Conservation (phyloP, 2,329 filamentous ascomycete species). For the Pseudophaeomoniella oleicola region DNA sequence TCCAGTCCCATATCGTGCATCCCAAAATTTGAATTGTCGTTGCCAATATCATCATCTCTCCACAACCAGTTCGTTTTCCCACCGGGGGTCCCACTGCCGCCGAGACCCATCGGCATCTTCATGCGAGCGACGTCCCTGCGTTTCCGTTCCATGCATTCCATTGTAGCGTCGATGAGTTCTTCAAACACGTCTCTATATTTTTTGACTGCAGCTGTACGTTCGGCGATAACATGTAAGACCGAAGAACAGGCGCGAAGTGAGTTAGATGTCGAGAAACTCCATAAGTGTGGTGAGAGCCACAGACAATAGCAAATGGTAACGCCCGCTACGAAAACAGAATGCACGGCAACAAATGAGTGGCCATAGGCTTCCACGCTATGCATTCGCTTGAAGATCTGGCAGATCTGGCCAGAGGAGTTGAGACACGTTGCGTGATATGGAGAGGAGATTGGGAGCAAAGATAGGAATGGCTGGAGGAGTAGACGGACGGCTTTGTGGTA, state of each 20-base stretch:
- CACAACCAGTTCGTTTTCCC: background rate
- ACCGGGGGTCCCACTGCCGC: background rate
- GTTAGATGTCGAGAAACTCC: background rate
- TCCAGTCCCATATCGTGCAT: background rate
- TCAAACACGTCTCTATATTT: background rate
- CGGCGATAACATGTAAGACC: background rate
- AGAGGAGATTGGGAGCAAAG: conserved; percentile 29
- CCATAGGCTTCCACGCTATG: conserved; percentile 24
- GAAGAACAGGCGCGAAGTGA: background rate
- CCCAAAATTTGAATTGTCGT: background rate
- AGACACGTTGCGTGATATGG: conserved; percentile 30
- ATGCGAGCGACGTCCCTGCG: background rate
- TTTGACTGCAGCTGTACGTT: background rate
- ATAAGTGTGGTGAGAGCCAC: conserved; percentile 11
- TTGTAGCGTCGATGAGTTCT: background rate
- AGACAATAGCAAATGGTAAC: conserved; percentile 22
- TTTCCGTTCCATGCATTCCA: background rate
- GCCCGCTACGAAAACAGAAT: conserved; percentile 23
- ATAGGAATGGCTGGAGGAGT: conserved; percentile 35
- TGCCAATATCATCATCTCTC: background rate
- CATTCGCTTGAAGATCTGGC: conserved; percentile 21
- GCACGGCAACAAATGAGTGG: conserved; percentile 23
- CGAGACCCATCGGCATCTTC: background rate
- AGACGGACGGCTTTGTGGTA: conserved; percentile 36
- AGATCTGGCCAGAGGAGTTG: conserved; percentile 21